A percentile compares a stretch with the other conserved stretches of the same genome.
These are phyloP conservation scores for Candida tunisiensis DNA, from an alignment of 1,139 yeast species.

Conservation along the genomic window DNA sequence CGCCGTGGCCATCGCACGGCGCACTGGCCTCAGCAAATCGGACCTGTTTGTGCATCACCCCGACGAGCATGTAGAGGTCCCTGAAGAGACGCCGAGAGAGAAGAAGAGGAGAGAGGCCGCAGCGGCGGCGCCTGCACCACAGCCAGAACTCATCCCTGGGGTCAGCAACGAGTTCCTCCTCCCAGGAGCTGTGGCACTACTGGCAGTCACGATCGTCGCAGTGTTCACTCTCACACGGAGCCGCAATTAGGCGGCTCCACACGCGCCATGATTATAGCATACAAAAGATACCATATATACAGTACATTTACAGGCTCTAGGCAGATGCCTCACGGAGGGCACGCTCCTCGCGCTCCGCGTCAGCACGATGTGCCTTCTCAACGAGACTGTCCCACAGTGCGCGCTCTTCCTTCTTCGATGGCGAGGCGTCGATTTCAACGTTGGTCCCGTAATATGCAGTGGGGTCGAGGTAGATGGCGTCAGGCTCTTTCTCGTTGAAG, in stretches of 20 bases:
- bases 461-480: conserved; percentile 48
- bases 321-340: too few relatives aligned
- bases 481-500: conserved; percentile 55
- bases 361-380: neutral
- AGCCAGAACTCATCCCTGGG: conserved; percentile 30
- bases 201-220: conserved; percentile 42
- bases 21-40: conserved; percentile 39
- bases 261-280: too few relatives aligned
- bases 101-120: neutral
- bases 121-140: conserved; percentile 3
- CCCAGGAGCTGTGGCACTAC: conserved; percentile 44
- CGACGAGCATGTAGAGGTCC: conserved; percentile 26
- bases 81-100: conserved; percentile 4
- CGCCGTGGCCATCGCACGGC: conserved; percentile 41
- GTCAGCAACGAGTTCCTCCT: conserved; percentile 41
- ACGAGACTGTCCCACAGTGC: neutral
- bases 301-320: too few relatives aligned
- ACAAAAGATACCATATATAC: too few relatives aligned
- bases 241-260: neutral
- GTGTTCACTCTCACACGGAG: conserved; percentile 27
- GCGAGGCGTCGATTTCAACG: too few relatives aligned
- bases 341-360: conserved; percentile 1
- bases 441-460: conserved; percentile 32
- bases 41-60: conserved; percentile 62
- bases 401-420: neutral